Conservation (phyloP, 2,329 filamentous ascomycete genomes). For the Blastomyces emzantsi region DNA sequence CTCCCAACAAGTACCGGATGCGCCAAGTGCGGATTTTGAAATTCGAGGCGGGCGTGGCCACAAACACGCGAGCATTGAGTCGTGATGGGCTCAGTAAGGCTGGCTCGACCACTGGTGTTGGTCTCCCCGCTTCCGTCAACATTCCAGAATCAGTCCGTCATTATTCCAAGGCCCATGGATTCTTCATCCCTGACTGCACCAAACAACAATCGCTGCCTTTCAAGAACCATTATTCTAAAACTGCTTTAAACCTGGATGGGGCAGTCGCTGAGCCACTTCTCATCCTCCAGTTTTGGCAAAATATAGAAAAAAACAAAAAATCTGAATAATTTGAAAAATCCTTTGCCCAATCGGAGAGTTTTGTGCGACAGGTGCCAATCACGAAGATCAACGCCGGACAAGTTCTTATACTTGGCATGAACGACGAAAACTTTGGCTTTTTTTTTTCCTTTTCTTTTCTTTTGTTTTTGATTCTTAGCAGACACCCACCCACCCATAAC, state of each 20-base stretch:
- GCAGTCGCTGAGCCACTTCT: too few relatives aligned
- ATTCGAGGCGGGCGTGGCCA: not conserved
- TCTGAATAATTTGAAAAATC: not conserved
- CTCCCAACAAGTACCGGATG: not conserved
- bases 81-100: not conserved
- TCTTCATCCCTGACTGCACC: not conserved
- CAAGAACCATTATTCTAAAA: not conserved
- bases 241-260: too few relatives aligned
- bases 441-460: too few relatives aligned
- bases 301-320: not conserved
- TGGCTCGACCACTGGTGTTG: not conserved
- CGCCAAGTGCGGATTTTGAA: slow-evolving; percentile 3
- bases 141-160: not conserved
- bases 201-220: not conserved
- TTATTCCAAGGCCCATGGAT: not conserved
- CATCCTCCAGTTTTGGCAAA: too few relatives aligned
- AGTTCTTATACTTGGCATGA: not conserved
- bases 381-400: not conserved
- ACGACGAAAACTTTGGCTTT: not conserved
- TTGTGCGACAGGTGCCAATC: not conserved
- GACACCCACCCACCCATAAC: not conserved
- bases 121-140: not conserved
- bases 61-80: not conserved
- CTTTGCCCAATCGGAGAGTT: not conserved
- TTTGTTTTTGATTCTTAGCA: not conserved